Percentiles rank a stretch among this genome's conserved stretches.
Evolutionary conservation across 2,329 filamentous ascomycete genomes (phyloP).

Genomic region (Aureobasidium sp.): DNA sequence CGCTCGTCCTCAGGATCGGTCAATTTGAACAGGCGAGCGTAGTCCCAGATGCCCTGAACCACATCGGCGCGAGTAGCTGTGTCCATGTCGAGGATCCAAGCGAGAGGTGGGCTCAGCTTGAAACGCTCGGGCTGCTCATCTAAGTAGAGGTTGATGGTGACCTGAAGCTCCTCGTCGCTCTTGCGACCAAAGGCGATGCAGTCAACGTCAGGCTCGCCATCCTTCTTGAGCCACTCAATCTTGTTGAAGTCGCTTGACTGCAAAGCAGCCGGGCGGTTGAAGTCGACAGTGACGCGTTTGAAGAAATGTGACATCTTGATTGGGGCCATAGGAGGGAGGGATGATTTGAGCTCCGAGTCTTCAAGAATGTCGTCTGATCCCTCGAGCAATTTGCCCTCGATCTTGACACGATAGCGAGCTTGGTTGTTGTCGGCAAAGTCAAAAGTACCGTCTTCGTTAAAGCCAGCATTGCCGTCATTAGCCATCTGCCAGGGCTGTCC

Average conservation of each 20-base stretch:
- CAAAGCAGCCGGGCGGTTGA: constrained; percentile 53
- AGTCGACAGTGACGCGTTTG: constrained; percentile 64
- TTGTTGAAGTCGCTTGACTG: constrained; percentile 55
- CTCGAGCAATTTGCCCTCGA: constrained; percentile 73
- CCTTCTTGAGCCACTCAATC: constrained; percentile 78
- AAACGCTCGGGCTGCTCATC: constrained; percentile 85
- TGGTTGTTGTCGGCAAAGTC: constrained; percentile 73
- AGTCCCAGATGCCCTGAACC: constrained; percentile 91
- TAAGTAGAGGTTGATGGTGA: constrained; percentile 76
- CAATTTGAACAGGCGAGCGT: constrained; percentile 75
- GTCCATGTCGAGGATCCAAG: constrained; percentile 76
- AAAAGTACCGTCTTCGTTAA: constrained; percentile 63
- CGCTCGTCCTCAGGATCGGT: constrained; percentile 95
- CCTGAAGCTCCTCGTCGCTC: constrained; percentile 86
- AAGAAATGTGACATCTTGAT: constrained; percentile 62
- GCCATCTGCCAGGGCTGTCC: constrained; percentile 87
- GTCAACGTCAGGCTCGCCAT: constrained; percentile 68
- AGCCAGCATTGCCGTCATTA: constrained; percentile 34
- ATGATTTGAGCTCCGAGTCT: constrained; percentile 19
- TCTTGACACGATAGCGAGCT: constrained; percentile 81
- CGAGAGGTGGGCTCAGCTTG: constrained; percentile 67
- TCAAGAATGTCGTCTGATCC: constrained; percentile 46
- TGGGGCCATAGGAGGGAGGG: not conserved
- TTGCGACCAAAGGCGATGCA: constrained; percentile 85
- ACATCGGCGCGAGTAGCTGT: constrained; percentile 84